Evolutionary conservation across 31 red algal genomes (phyloP).

Genomic region (Odonthalia washingtoniensis): DNA sequence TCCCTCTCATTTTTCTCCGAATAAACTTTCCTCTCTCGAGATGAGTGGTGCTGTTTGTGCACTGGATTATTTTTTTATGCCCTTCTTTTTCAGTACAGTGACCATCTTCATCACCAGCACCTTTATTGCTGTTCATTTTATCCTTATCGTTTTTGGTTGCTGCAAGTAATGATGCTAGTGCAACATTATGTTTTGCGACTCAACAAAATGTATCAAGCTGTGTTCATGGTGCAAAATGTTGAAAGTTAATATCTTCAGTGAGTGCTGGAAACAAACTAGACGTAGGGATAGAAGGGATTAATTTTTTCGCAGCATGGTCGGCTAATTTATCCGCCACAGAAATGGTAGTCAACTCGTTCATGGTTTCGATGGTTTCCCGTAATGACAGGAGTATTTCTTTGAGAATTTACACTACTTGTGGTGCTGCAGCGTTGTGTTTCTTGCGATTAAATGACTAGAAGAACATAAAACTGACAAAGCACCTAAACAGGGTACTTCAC

Average conservation of each 20-base stretch:
- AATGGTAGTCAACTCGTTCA: not conserved
- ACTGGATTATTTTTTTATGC: no score
- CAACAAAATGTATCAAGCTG: not conserved
- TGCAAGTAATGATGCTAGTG: not conserved
- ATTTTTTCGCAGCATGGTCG: not conserved
- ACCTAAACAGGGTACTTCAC: not conserved
- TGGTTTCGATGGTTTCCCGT: not conserved
- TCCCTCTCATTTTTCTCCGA: no score
- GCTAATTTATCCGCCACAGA: not conserved
- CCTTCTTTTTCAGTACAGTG: no score
- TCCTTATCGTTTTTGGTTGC: not conserved
- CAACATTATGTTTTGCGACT: not conserved
- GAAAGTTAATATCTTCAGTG: not conserved
- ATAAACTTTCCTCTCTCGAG: no score
- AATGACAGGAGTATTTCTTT: not conserved
- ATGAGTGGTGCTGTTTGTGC: no score
- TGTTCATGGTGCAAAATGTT: not conserved
- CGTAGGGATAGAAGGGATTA: not conserved
- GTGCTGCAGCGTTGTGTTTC: not conserved
- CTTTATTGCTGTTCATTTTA: not conserved
- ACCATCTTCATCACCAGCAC: not conserved
- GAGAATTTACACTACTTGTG: not conserved
- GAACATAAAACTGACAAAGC: constrained; percentile 10
- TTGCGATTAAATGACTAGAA: constrained; percentile 10
- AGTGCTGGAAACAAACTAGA: not conserved